phyloP scores from a whole-genome alignment of 768 basidiomycete species.

The Russula abietina region DNA sequence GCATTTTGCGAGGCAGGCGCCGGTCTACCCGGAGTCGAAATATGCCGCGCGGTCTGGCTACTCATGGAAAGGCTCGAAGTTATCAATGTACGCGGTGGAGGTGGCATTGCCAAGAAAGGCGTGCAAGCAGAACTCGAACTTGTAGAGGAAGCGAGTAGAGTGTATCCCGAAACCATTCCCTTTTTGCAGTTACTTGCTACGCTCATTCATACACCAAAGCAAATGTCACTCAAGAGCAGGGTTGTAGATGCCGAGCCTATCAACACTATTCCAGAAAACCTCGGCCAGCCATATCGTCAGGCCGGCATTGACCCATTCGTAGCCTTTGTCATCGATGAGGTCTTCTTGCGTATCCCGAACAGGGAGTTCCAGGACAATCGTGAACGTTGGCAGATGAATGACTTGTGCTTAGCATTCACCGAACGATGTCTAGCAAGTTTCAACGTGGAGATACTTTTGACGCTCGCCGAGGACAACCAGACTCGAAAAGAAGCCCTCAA shows the following conservation, averaged over 20 bases:
- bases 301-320: conserved; percentile 79
- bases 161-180: conserved; percentile 86
- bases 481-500: conserved; percentile 49
- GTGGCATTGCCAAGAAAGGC: conserved; percentile 57
- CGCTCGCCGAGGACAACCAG: conserved; percentile 46
- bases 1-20: conserved; percentile 82
- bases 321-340: conserved; percentile 84
- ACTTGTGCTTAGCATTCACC: conserved; percentile 75
- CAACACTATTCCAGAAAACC: conserved; percentile 70
- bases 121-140: conserved; percentile 85
- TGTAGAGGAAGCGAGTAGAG: conserved; percentile 67
- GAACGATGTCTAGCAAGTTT: conserved; percentile 80
- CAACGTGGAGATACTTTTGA: conserved; percentile 67
- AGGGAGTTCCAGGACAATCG: conserved; percentile 69
- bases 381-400: conserved; percentile 84
- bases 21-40: conserved; percentile 63
- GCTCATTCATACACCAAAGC: conserved; percentile 78
- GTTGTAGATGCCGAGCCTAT: conserved; percentile 53
- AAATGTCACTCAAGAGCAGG: conserved; percentile 54
- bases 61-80: conserved; percentile 81
- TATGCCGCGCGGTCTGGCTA: conserved; percentile 78
- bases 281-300: conserved; percentile 75
- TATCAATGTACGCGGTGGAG: conserved; percentile 61
- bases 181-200: conserved; percentile 79
- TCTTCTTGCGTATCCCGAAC: conserved; percentile 69